phyloP scores from a whole-genome alignment of 108 stramenopile genomes.

The Cyclotella atomus region DNA sequence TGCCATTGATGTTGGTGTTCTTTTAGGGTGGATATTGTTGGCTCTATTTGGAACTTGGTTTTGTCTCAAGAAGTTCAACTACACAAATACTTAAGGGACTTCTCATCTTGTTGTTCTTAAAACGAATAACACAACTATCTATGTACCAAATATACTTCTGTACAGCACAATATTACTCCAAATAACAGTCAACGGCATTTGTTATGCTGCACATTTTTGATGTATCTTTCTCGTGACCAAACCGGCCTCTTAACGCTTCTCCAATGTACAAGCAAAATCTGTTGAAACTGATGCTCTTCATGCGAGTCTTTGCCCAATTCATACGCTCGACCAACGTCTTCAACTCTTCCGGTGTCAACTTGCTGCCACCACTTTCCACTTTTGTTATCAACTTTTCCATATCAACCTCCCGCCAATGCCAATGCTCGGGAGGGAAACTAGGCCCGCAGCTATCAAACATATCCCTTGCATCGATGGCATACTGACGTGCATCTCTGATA shows the following conservation, averaged over 20 bases:
- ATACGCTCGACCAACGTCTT: constrained; percentile 22
- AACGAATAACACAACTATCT: not conserved
- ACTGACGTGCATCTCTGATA: constrained; percentile 24
- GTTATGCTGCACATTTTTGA: not conserved
- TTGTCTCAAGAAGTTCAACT: constrained; percentile 16
- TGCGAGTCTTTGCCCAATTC: constrained; percentile 19
- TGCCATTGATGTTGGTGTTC: constrained; percentile 37
- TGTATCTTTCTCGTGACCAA: not conserved
- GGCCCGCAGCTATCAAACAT: constrained; percentile 45
- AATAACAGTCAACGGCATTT: not conserved
- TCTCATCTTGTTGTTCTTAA: not conserved
- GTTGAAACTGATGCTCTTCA: constrained; percentile 34
- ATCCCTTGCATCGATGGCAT: constrained; percentile 38
- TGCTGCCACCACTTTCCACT: not conserved
- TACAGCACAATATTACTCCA: too few relatives aligned
- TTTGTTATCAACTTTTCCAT: constrained; percentile 12
- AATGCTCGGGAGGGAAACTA: constrained; percentile 28
- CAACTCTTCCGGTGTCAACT: constrained; percentile 16
- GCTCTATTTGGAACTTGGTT: constrained; percentile 6
- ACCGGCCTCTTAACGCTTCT: constrained; percentile 35
- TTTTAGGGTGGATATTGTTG: constrained; percentile 14
- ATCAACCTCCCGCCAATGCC: constrained; percentile 47
- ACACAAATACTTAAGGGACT: not conserved
- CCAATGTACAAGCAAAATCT: constrained; percentile 52
- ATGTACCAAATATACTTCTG: too few relatives aligned